Evolutionary conservation across 2,329 filamentous ascomycete genomes (phyloP), one percentile per base, ranked within the genome.

Genomic region (Hypoxylon sp.): DNA sequence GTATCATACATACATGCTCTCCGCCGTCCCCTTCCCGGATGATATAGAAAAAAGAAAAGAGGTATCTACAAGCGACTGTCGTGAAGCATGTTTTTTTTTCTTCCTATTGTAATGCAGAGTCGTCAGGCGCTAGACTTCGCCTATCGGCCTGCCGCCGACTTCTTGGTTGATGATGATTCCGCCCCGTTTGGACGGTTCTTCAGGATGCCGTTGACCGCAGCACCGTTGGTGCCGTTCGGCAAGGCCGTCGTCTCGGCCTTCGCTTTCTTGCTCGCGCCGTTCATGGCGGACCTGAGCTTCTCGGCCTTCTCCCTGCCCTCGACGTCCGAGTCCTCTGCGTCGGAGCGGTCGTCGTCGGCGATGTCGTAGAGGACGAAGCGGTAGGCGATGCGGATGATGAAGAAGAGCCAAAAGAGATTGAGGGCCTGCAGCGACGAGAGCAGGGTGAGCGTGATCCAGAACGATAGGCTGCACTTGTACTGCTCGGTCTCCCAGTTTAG

Each of bases 351-450:
- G 73, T 94, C 91, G 52, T 88, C 85, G 32, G 84, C 84, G 19
- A 83, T 81, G 54, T 85, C 84, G 71, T 84, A 85, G 43, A 85
- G 81, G 17, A 91, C 80, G 69, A 92, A 91, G 62, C 91, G 84
- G 71, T 89, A 91, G 48, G 89, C 89, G 68, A 94, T 92, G 68
- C 91, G 84, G 62, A 91, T 75, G 71, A 94, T 93, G 77, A 90
- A 87, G 78, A 89, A 92, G 61, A 93, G 85, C 91, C 91, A 94
- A 79, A 94, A 93, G 8, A 94, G 76, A 75, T 94, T 94, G 55
- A 94, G 83, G 1, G 87, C 86, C 77, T 94, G 91, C 32, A 94
- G 82, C 3, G 83, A 81, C 3, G 87, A 82, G 6, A 94, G 84
- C 24, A 94, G 83, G 2, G 73, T 70, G 7, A 88, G 82, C 10